Evolutionary conservation across 2,329 filamentous ascomycete genomes (phyloP).

Genomic region (Fusarium irregulare): DNA sequence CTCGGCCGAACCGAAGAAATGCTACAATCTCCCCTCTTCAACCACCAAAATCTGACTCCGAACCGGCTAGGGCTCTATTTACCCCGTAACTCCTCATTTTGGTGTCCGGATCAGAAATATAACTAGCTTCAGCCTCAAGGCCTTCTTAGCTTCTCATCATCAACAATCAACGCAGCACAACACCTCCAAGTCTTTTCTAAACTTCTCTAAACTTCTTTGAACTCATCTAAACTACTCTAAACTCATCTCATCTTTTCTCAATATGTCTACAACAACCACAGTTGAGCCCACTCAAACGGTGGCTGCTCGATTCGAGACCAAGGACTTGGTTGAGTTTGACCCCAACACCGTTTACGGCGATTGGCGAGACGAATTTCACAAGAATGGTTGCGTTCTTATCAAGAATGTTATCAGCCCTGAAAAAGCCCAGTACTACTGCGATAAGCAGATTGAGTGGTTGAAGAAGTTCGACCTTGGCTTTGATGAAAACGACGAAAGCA

Average conservation of each 20-base stretch:
- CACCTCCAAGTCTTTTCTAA: not conserved
- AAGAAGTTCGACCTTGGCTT: conserved; percentile 42
- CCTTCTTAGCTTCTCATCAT: conserved; percentile 27
- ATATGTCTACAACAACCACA: conserved; percentile 26
- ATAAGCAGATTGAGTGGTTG: conserved; percentile 43
- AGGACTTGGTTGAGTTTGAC: conserved; percentile 40
- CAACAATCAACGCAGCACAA: not conserved
- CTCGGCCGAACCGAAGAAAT: conserved; percentile 14
- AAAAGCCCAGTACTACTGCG: conserved; percentile 39
- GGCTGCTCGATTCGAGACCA: conserved; percentile 38
- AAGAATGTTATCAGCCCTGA: conserved; percentile 42
- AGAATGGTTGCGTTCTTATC: conserved; percentile 40
- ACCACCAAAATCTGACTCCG: not conserved
- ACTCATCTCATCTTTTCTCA: not conserved
- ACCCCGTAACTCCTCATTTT: conserved; percentile 5
- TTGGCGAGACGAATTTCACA: conserved; percentile 42
- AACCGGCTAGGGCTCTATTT: not conserved
- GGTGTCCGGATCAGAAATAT: conserved; percentile 17
- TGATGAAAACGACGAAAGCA: conserved; percentile 3
- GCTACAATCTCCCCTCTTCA: not conserved
- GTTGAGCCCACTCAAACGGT: conserved; percentile 35
- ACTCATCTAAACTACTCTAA: not conserved
- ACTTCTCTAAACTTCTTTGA: not conserved
- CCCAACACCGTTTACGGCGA: conserved; percentile 35
- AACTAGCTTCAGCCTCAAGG: conserved; percentile 35